phyloP scores from a whole-genome alignment of 2,329 filamentous ascomycete species.

The Beauveria rudraprayagi region DNA sequence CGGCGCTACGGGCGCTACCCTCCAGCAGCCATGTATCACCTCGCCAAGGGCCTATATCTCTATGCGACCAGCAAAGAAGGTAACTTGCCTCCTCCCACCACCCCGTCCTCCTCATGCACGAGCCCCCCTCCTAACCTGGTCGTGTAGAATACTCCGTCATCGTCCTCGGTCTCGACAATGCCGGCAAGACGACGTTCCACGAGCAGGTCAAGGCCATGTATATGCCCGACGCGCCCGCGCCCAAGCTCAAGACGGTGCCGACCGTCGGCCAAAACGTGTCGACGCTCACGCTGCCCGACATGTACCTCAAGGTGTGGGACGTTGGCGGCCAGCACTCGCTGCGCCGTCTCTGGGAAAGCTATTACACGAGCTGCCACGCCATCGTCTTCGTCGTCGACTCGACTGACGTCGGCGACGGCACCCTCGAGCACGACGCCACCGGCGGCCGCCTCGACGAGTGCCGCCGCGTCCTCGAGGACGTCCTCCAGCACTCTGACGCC shows the following conservation, averaged over 20 bases:
- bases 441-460: constrained; percentile 77
- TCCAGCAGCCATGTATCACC: constrained; percentile 69
- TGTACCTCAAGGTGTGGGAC: constrained; percentile 98
- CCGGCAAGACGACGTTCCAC: constrained; percentile 96
- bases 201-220: constrained; percentile 92
- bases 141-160: constrained; percentile 86
- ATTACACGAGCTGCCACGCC: constrained; percentile 88
- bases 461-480: constrained; percentile 78
- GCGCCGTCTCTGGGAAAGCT: constrained; percentile 88
- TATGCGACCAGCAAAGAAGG: constrained; percentile 97
- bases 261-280: constrained; percentile 97
- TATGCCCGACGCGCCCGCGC: constrained; percentile 52
- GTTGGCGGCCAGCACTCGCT: constrained; percentile 88
- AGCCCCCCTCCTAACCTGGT: constrained; percentile 1
- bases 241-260: constrained; percentile 78
- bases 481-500: constrained; percentile 78
- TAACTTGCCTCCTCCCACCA: constrained; percentile 24
- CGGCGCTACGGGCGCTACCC: background rate
- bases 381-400: constrained; percentile 98
- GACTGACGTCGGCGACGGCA: constrained; percentile 82
- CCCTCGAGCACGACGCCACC: constrained; percentile 44
- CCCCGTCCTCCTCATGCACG: background rate
- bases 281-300: constrained; percentile 81
- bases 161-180: constrained; percentile 94
- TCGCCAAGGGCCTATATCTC: constrained; percentile 88